These are phyloP conservation scores for Fomitopsis pulvina DNA, from an alignment of 768 basidiomycete species.

Conservation along the genomic window DNA sequence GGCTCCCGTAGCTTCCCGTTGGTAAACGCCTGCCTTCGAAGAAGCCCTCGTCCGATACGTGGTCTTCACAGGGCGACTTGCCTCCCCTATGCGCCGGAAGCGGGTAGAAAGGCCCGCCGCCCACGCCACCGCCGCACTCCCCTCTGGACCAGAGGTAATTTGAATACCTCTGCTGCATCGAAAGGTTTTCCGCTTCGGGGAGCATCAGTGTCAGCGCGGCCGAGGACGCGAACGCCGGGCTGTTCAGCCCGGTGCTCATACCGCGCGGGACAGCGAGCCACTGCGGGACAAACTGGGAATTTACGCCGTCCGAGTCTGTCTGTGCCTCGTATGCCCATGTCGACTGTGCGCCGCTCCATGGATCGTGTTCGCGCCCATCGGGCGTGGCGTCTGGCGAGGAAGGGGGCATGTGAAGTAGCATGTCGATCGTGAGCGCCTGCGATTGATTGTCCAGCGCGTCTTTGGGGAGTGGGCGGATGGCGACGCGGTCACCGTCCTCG, in stretches of 20 bases:
- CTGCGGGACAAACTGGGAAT: conserved; percentile 11
- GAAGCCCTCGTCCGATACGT: conserved; percentile 20
- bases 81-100: background rate
- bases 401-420: conserved; percentile 7
- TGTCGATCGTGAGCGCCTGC: conserved; percentile 23
- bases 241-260: conserved; percentile 8
- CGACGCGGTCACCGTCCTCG: conserved; percentile 8
- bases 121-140: background rate
- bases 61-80: conserved; percentile 1
- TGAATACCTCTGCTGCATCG: background rate
- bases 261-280: conserved; percentile 10
- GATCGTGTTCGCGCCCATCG: background rate
- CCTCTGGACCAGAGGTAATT: background rate
- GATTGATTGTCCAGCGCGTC: conserved; percentile 20
- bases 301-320: conserved; percentile 15
- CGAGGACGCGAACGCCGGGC: conserved; percentile 15
- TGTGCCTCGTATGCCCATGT: conserved; percentile 17
- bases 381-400: conserved; percentile 13
- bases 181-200: background rate
- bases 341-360: conserved; percentile 5
- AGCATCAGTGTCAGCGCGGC: background rate
- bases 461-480: conserved; percentile 8
- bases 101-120: background rate
- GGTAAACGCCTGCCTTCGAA: conserved; percentile 20
- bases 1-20: conserved; percentile 9